phyloP scores from a whole-genome alignment of 805 yeast species.

The Zygoascus flipseniorum region DNA sequence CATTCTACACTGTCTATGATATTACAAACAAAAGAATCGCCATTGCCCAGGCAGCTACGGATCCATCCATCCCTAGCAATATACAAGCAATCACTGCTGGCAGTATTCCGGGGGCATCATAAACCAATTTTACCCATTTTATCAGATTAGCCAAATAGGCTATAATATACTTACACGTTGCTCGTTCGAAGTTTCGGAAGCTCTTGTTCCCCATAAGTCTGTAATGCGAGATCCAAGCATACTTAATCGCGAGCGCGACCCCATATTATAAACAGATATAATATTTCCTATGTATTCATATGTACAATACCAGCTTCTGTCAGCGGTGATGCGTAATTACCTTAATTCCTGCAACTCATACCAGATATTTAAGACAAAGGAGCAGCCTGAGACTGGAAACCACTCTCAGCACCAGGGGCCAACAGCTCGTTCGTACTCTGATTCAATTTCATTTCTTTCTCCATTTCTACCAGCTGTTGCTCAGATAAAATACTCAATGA shows the following conservation, averaged over 20 bases:
- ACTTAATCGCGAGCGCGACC: not conserved
- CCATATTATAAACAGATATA: not conserved
- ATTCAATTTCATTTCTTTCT: constrained; percentile 66
- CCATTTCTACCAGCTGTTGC: constrained; percentile 90
- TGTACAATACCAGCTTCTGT: too few species aligned
- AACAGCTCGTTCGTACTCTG: constrained; percentile 24
- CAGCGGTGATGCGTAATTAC: too few species aligned
- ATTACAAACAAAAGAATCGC: constrained; percentile 47
- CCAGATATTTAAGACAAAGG: not conserved
- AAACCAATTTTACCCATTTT: not conserved
- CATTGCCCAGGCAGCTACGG: constrained; percentile 37
- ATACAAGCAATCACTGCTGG: constrained; percentile 11
- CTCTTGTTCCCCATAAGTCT: not conserved
- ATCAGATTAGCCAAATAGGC: too few species aligned
- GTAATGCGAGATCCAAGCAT: not conserved
- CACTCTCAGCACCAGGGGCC: constrained; percentile 32
- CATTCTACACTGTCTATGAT: constrained; percentile 57
- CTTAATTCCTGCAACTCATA: too few species aligned
- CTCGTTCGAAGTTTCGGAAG: not conserved
- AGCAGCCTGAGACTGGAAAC: constrained; percentile 25
- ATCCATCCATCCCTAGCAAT: constrained; percentile 10
- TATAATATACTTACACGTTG: too few species aligned
- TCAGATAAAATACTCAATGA: constrained; percentile 83
- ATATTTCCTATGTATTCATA: not conserved
- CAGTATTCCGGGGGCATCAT: constrained; percentile 11